These are phyloP conservation scores for Umbilicus rupestris DNA, from an alignment of 164 flowering plant genomes.

Conservation along the genomic window DNA sequence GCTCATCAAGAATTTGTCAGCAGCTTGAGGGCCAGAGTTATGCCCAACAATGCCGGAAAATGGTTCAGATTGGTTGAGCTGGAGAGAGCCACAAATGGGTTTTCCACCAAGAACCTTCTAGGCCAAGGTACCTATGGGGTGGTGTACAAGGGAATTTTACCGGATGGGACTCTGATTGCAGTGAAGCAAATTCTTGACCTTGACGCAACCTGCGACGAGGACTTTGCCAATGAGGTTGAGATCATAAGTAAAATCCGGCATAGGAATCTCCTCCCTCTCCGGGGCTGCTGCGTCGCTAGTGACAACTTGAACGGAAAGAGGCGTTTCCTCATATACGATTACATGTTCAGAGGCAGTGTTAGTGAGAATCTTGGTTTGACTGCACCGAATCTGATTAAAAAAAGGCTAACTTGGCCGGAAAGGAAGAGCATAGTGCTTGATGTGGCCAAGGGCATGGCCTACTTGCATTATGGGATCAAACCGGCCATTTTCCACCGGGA, in stretches of 20 bases:
- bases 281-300: conserved; percentile 32
- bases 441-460: conserved; percentile 29
- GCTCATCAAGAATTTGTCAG: conserved; percentile 17
- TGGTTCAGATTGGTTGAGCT: conserved; percentile 27
- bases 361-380: conserved; percentile 11
- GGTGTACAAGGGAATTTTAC: conserved; percentile 26
- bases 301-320: conserved; percentile 18
- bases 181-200: conserved; percentile 26
- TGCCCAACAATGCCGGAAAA: conserved; percentile 24
- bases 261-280: conserved; percentile 28
- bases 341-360: conserved; percentile 30
- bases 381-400: conserved; percentile 1
- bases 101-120: conserved; percentile 25
- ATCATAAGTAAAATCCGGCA: conserved; percentile 37
- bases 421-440: conserved; percentile 31
- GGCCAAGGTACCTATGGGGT: conserved; percentile 29
- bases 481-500: conserved; percentile 31
- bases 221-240: conserved; percentile 32
- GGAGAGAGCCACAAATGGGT: conserved; percentile 28
- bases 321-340: conserved; percentile 30
- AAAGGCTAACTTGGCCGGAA: conserved; percentile 24
- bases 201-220: conserved; percentile 24
- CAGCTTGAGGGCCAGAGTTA: conserved; percentile 13
- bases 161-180: conserved; percentile 28
- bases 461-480: conserved; percentile 28